A percentile compares a stretch with the other conserved stretches of the same genome.
Evolutionary conservation across 352 stramenopile genomes (phyloP).

Genomic region (Phytophthora pseudosyringae): DNA sequence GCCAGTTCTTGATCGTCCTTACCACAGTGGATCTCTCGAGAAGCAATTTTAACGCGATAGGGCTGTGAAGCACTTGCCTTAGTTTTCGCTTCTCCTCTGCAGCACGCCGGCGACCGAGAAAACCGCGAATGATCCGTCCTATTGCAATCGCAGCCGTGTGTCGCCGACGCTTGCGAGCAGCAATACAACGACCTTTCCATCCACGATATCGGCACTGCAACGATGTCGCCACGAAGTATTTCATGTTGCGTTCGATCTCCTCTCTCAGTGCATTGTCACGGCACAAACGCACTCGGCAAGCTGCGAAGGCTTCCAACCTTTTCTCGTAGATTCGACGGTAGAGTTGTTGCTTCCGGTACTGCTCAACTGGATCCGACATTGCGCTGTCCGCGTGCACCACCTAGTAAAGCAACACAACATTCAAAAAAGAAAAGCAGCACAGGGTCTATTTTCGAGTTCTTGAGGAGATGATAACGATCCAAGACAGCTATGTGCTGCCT

Average conservation of each 20-base stretch:
- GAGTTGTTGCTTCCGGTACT: constrained; percentile 57
- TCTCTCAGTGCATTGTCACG: constrained; percentile 71
- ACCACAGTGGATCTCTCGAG: constrained; percentile 71
- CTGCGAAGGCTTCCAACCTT: constrained; percentile 50
- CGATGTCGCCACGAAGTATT: constrained; percentile 72
- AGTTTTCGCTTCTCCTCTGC: constrained; percentile 53
- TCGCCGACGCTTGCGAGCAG: constrained; percentile 33
- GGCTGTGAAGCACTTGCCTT: constrained; percentile 72
- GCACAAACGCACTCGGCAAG: constrained; percentile 50
- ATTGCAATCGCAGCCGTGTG: constrained; percentile 66
- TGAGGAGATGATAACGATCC: not conserved
- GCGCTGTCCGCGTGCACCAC: not conserved
- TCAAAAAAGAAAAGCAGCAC: constrained; percentile 1
- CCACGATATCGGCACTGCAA: constrained; percentile 72
- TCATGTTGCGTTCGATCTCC: constrained; percentile 79
- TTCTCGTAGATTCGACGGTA: constrained; percentile 65
- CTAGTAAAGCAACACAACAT: not conserved
- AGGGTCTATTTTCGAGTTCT: constrained; percentile 31
- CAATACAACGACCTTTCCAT: constrained; percentile 58
- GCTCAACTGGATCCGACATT: constrained; percentile 58
- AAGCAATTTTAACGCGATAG: constrained; percentile 67
- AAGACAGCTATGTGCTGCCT: not conserved
- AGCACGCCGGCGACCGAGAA: constrained; percentile 51
- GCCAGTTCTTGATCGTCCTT: constrained; percentile 71
- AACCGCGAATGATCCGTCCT: constrained; percentile 59